Evolutionary conservation across 495 filamentous ascomycete genomes (phyloP).

Genomic region (Xylaria intraflava): DNA sequence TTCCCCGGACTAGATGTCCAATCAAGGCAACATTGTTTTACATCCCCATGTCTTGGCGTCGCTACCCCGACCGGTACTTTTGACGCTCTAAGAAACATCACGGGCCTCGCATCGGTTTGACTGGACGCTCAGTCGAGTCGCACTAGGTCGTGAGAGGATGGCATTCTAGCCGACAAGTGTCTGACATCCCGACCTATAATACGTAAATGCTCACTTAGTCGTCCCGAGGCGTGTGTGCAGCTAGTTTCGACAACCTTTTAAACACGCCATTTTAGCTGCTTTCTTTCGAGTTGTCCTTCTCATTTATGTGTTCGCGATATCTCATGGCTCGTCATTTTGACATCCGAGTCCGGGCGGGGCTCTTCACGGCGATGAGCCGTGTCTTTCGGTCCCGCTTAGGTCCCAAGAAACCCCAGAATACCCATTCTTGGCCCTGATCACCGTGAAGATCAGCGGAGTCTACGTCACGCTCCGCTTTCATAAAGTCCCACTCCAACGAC

Average conservation of each 20-base stretch:
- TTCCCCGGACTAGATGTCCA: conserved; percentile 24
- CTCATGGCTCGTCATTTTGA: neutral
- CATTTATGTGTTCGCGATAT: neutral
- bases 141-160: conserved; percentile 20
- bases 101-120: conserved; percentile 11
- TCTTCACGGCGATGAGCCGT: conserved; percentile 16
- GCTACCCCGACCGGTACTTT: conserved; percentile 23
- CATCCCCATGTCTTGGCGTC: conserved; percentile 21
- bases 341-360: conserved; percentile 13
- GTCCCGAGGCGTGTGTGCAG: neutral
- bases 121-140: conserved; percentile 12
- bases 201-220: neutral
- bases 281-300: neutral
- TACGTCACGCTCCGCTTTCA: conserved; percentile 15
- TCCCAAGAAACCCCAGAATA: neutral
- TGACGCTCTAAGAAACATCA: conserved; percentile 9
- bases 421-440: conserved; percentile 7
- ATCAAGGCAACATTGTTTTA: conserved; percentile 27
- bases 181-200: conserved; percentile 8
- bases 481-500: conserved; percentile 9
- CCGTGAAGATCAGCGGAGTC: conserved; percentile 2
- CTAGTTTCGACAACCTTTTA: neutral
- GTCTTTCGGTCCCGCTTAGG: conserved; percentile 15
- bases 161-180: no score
- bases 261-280: neutral